phyloP scores from a whole-genome alignment of 202 grass and related monocot genomes.

The Alloteropsis angusta region DNA sequence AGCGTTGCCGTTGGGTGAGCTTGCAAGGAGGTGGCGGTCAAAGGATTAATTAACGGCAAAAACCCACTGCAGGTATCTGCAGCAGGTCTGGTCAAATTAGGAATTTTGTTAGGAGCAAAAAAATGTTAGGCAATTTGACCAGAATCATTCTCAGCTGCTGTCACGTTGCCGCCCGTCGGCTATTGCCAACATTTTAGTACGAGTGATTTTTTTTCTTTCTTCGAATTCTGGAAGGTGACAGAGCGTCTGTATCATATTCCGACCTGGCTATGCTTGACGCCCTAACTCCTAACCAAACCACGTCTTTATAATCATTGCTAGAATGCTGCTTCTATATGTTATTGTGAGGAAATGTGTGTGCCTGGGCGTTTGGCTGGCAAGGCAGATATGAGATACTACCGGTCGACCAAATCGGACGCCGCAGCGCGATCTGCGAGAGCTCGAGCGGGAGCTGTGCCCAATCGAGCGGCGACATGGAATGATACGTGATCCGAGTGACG shows the following conservation, averaged over 20 bases:
- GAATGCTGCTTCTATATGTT: too few relatives aligned
- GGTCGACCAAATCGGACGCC: not conserved
- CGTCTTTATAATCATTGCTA: not conserved
- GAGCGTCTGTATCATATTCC: not conserved
- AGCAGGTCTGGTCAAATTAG: not conserved
- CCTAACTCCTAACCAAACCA: slow-evolving; percentile 4
- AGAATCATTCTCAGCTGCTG: not conserved
- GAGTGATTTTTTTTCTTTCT: too few relatives aligned
- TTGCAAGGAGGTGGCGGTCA: not conserved
- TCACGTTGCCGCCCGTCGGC: not conserved
- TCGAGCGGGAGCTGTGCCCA: not conserved
- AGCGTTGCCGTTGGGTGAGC: not conserved
- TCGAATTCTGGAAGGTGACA: not conserved
- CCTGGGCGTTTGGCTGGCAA: not conserved
- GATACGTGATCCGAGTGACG: too few relatives aligned
- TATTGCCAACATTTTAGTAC: not conserved
- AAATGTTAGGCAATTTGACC: not conserved
- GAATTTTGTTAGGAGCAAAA: not conserved
- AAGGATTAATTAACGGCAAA: not conserved
- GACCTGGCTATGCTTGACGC: not conserved
- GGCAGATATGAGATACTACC: not conserved
- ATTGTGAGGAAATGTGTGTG: not conserved
- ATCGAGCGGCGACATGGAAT: not conserved
- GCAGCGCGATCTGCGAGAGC: not conserved
- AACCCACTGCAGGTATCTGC: not conserved